Evolutionary conservation across 768 basidiomycete species (phyloP), one percentile per base, ranked within the genome.

Genomic region (Naganishia friedmannii): DNA sequence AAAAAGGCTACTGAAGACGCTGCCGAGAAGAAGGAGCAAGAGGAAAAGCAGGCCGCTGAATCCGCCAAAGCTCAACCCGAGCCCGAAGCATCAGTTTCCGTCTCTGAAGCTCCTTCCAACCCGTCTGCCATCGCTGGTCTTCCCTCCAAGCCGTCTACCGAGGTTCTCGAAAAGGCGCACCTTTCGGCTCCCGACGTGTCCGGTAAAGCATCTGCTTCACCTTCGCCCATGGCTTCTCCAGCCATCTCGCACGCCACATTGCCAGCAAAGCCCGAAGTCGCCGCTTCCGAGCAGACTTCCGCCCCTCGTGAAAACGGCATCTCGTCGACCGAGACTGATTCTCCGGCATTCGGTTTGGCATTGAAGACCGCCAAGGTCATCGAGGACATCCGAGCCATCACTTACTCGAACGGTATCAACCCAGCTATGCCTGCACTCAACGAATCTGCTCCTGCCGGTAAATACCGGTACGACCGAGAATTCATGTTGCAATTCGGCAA

Each of bases 401-500:
- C 86, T 28, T 97, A 97, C 78, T 93, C 94, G 8, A 88, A 89
- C 67, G 88, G 89, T 55, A 86, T 93, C 79, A 85, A 84, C 78
- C 90, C 92, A 67, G 95, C 95, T 2, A 86, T 86, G 73, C 83
- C 88, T 8, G 92, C 92, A 74, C 88, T 98, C 74, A 97, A 96
- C 81, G 83, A 86, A 67, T 86, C 88, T 71, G 89, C 88, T 8
- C 87, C 88, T 82, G 87, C 91, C 68, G 93, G 93, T 75, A 94
- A 92, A 82, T 95, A 92, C 84, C 92, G 95, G 77, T 99, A 99
- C 79, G 93, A 97, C 80, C 92, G 94, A 42, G 92, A 94, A 23
- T 99, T 99, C 87, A 86, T 99, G 29, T 82, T 99, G 70, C 95
- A 99, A 79, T 99, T 99, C 84, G 93, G 96, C 91, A 82, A 83